phyloP scores from a whole-genome alignment of 2,329 filamentous ascomycete genomes.

The Xylariales sp. region DNA sequence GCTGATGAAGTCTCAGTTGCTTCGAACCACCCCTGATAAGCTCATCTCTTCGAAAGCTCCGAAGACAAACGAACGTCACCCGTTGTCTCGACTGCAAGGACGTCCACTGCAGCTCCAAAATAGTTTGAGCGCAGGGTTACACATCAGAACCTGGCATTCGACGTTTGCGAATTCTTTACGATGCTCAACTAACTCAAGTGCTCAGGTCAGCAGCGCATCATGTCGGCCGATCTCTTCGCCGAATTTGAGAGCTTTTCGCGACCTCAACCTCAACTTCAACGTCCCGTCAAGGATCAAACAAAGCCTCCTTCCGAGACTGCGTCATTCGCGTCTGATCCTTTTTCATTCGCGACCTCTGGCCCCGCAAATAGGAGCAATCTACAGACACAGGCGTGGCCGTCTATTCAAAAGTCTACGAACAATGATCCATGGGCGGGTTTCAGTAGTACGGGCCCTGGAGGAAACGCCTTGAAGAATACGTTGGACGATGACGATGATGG shows the following conservation, averaged over 20 bases:
- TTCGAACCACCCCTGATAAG: too few relatives aligned
- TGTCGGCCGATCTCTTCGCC: slow-evolving; percentile 64
- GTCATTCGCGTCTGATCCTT: slow-evolving; percentile 7
- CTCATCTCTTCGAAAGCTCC: too few relatives aligned
- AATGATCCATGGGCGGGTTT: slow-evolving; percentile 5
- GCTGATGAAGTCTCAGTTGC: too few relatives aligned
- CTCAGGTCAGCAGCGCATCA: slow-evolving; percentile 30
- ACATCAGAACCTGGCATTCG: too few relatives aligned
- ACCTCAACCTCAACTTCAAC: slow-evolving; percentile 2
- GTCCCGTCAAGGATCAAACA: slow-evolving; percentile 1
- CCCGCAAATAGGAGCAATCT: slow-evolving; percentile 9
- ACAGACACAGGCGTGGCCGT: slow-evolving; percentile 27
- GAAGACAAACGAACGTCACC: too few relatives aligned
- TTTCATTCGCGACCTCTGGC: slow-evolving; percentile 6
- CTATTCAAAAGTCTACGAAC: slow-evolving; percentile 20
- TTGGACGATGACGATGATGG: slow-evolving; percentile 54
- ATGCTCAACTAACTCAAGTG: too few relatives aligned
- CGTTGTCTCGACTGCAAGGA: too few relatives aligned
- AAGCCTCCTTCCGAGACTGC: slow-evolving; percentile 19
- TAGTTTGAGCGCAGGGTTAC: too few relatives aligned
- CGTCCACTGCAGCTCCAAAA: too few relatives aligned
- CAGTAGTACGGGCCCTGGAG: too few relatives aligned
- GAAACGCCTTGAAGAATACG: slow-evolving; percentile 12
- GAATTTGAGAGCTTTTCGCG: slow-evolving; percentile 50
- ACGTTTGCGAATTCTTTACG: too few relatives aligned